Evolutionary conservation across 1,284 basidiomycete genomes (phyloP).

Genomic region (Leccinum pachyderme): DNA sequence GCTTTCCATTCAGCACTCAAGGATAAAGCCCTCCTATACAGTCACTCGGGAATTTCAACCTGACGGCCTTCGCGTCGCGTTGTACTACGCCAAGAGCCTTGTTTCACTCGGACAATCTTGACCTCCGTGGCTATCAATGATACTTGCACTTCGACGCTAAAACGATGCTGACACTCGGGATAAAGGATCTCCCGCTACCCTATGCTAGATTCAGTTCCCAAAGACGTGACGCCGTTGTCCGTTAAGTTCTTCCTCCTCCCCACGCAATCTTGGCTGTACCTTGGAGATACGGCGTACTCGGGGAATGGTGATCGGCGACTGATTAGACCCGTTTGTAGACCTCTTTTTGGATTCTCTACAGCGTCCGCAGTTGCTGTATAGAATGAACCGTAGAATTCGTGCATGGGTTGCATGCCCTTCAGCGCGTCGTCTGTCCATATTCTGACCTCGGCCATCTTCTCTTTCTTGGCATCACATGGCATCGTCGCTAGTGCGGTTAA

Average conservation of each 20-base stretch:
- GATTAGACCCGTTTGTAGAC: not conserved
- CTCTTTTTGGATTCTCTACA: not conserved
- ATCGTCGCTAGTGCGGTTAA: not conserved
- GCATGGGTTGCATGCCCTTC: not conserved
- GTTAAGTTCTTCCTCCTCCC: not conserved
- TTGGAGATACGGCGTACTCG: slow-evolving; percentile 1
- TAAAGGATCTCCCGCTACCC: slow-evolving; percentile 1
- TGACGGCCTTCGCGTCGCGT: slow-evolving; percentile 5
- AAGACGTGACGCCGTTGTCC: not conserved
- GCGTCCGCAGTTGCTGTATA: not conserved
- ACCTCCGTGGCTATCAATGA: not conserved
- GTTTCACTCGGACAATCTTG: slow-evolving; percentile 1
- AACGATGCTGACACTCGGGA: not conserved
- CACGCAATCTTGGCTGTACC: not conserved
- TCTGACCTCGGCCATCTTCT: not conserved
- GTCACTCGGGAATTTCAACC: not conserved
- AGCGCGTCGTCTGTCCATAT: not conserved
- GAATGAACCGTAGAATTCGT: not conserved
- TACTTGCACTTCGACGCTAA: not conserved
- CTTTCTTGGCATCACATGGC: not conserved
- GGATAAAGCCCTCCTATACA: not conserved
- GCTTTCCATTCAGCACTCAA: not conserved
- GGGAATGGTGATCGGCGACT: not conserved
- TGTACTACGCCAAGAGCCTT: not conserved
- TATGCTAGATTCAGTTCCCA: too few relatives aligned